Evolutionary conservation across 441 rosid species (phyloP).

Genomic region (Erodium texanum): DNA sequence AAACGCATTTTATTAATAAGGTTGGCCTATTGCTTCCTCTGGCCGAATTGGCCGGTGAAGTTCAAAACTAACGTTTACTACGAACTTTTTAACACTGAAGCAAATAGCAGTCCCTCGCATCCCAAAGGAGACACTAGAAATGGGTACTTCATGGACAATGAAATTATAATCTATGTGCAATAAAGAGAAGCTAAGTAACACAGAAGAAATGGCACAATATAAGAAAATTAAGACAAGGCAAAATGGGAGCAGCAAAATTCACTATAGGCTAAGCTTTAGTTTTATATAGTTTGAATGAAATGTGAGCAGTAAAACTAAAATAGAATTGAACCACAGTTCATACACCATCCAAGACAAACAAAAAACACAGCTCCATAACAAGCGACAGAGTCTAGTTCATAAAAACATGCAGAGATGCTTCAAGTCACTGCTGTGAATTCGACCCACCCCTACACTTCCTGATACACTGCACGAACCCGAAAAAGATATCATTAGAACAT

Average conservation of each 20-base stretch:
- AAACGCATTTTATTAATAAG: too few species aligned
- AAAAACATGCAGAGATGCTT: background rate
- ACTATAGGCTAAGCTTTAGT: background rate
- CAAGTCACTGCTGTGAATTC: background rate
- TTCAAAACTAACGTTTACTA: too few species aligned
- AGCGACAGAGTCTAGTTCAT: background rate
- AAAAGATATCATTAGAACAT: background rate
- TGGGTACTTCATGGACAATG: background rate
- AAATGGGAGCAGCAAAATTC: background rate
- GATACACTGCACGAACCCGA: constrained; percentile 10
- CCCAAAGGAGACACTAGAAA: too few species aligned
- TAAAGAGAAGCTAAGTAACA: background rate
- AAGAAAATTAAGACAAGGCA: background rate
- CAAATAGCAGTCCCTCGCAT: too few species aligned
- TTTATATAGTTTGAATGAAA: background rate
- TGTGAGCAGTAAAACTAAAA: background rate
- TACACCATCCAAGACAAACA: background rate
- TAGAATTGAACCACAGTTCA: background rate
- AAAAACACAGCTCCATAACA: background rate
- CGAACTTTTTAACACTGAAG: too few species aligned
- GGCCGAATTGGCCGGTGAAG: too few species aligned
- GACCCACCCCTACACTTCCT: too few species aligned
- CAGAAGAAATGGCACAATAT: background rate
- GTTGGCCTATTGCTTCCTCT: too few species aligned
- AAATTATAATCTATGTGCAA: background rate